Evolutionary conservation across 2,329 filamentous ascomycete genomes (phyloP), one percentile per base, ranked within the genome.

Genomic region (Colletotrichum abscissum): DNA sequence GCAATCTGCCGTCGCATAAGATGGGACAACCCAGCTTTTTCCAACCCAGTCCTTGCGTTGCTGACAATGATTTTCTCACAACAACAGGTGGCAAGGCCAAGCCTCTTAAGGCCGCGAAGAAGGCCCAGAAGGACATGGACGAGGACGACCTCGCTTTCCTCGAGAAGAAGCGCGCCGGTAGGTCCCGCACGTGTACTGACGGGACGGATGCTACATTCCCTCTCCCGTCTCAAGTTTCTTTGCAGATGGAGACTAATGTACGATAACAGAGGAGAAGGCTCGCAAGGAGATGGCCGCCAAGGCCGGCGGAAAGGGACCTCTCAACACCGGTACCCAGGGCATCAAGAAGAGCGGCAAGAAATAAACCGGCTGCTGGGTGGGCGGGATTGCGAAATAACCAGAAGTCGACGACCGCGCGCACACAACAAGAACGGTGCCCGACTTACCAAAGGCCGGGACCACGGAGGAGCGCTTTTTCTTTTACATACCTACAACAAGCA

Each of bases 271-370:
- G 78, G 93, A 94, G 81, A 95, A 95, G 88, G 94, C 93, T 58
- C 93, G 92, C 84, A 96, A 97, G 86, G 94, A 95, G 11, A 82
- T 97, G 85, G 91, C 92, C n/a, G 88, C 92, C 74, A 94, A 94
- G 86, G 92, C 94, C 58, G 92, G 93, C 79, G 94, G 94, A 84
- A 97, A 97, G 87, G 96, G 96, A 3, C 95, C 96, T 49, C 82
- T 98, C 82, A 95, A 95, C 86, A 93, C 91, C 38, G 95, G 95
- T 42, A 84, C 88, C 62, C 94, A 97, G 86, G 95, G 95, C 75
- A 98, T 98, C 88, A 98, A 98, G 92, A 98, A 98, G 91, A 97
- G 94, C 75, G 95, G 95, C 84, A 98, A 98, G 93, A 97, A 98
- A 92, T 97, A 89, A 86, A 79, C 38, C 5, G 16, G 24, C 14